Evolutionary conservation across 768 basidiomycete genomes (phyloP).

Genomic region (Pisolithus albus): DNA sequence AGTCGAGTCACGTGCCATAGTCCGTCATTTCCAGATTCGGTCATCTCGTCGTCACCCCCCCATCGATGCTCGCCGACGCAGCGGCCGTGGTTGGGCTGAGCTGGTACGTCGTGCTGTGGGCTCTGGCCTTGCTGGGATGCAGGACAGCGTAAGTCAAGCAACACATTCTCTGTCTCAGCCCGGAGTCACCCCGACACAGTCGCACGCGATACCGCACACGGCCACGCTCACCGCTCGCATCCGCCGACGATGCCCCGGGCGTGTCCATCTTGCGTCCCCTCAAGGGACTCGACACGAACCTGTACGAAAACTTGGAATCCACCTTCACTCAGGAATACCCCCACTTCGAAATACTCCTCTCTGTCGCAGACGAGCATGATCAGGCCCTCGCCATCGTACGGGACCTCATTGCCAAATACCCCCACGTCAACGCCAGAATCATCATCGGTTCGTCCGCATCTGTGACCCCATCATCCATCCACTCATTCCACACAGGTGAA

Average conservation of each 20-base stretch:
- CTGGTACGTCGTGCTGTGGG: slow-evolving; percentile 64
- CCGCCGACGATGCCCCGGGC: slow-evolving; percentile 60
- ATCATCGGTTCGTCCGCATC: slow-evolving; percentile 56
- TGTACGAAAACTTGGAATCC: slow-evolving; percentile 94
- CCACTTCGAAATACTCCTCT: slow-evolving; percentile 85
- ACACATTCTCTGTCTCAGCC: not conserved
- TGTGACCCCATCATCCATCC: not conserved
- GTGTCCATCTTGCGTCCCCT: slow-evolving; percentile 93
- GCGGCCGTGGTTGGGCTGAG: slow-evolving; percentile 37
- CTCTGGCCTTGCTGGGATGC: slow-evolving; percentile 61
- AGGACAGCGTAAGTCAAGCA: slow-evolving; percentile 52
- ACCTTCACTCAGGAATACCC: slow-evolving; percentile 90
- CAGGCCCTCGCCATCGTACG: slow-evolving; percentile 80
- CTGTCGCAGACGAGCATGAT: slow-evolving; percentile 83
- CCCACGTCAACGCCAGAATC: slow-evolving; percentile 62
- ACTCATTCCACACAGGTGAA: slow-evolving; percentile 47
- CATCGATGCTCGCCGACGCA: slow-evolving; percentile 2
- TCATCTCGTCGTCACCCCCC: slow-evolving; percentile 1
- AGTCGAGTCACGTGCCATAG: not conserved
- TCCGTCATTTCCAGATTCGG: not conserved
- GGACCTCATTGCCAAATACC: slow-evolving; percentile 73
- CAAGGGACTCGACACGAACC: slow-evolving; percentile 90
- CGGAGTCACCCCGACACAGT: slow-evolving; percentile 32
- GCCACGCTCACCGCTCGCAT: slow-evolving; percentile 53
- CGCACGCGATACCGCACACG: slow-evolving; percentile 68